Evolutionary conservation across 768 basidiomycete genomes (phyloP), one percentile per base, ranked within the genome.

Genomic region (Russula earlei): DNA sequence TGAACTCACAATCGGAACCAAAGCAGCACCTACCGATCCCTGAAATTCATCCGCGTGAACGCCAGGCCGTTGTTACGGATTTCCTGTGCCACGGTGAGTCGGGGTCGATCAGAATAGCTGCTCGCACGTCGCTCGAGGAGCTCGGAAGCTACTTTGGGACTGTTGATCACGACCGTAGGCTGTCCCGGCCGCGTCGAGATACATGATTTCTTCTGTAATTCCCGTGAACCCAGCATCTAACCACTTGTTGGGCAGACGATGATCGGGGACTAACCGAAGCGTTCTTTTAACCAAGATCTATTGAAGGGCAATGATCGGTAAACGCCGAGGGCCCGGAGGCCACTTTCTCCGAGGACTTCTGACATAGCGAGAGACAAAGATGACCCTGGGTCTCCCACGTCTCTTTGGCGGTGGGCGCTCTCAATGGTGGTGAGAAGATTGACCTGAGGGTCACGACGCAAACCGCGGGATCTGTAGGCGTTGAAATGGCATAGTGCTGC

Each of bases 321-420:
- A n/a, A 24, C 48, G 50, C 11, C n/a, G n/a, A n/a, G n/a, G n/a
- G n/a, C n/a, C n/a, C n/a, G n/a, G n/a, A n/a, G n/a, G n/a, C n/a
- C n/a, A n/a, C 29, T 55, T 55, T 34, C 46, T 36, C 40, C 54
- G 34, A 31, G 47, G 54, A 41, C 31, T 55, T 31, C 14, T 40
- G 19, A 8, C 11, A 19, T 40, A 54, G 11, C 8, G 11, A 5
- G 27, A 14, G 7, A 19, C 7, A 19, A 40, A 38, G 45, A 38
- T 15, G 27, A 20, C 29, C 19, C 11, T n/a, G 22, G 7, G 38
- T 9, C 37, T 41, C 29, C 53, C 33, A n/a, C n/a, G n/a, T n/a
- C n/a, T n/a, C n/a, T n/a, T n/a, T n/a, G n/a, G n/a, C n/a, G n/a
- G n/a, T n/a, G n/a, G n/a, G n/a, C n/a, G n/a, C n/a, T n/a, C n/a